phyloP scores from a whole-genome alignment of 441 rosid genomes.

The Pelargonium citronellum region DNA sequence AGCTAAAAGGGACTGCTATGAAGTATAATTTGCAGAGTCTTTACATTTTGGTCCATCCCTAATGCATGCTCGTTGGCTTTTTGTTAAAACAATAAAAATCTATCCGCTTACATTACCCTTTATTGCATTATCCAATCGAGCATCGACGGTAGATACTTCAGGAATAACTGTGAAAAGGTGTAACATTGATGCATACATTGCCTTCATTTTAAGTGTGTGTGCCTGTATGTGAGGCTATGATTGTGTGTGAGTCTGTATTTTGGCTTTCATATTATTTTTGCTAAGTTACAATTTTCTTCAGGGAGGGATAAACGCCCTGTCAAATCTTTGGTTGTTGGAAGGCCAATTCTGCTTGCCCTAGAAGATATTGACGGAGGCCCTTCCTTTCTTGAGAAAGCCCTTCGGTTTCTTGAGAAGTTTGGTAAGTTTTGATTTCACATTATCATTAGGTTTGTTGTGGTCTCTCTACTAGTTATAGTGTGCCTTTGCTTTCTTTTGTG shows the following conservation, averaged over 20 bases:
- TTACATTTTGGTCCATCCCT: slow-evolving; percentile 4
- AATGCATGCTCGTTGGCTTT: background rate
- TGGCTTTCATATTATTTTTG: background rate
- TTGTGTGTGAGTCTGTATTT: background rate
- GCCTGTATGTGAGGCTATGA: background rate
- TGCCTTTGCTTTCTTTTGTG: slow-evolving; percentile 4
- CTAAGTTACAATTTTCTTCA: slow-evolving; percentile 20
- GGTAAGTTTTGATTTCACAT: slow-evolving; percentile 46
- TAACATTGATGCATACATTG: background rate
- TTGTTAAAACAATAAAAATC: background rate
- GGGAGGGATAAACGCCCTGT: slow-evolving; percentile 90
- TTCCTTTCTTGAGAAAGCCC: slow-evolving; percentile 98
- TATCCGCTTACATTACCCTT: background rate
- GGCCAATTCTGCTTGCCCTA: slow-evolving; percentile 96
- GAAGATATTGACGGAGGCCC: slow-evolving; percentile 99
- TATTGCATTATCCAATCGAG: background rate
- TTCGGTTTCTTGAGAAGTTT: slow-evolving; percentile 78
- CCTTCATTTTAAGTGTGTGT: background rate
- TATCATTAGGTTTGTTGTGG: slow-evolving; percentile 11
- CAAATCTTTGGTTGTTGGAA: slow-evolving; percentile 94
- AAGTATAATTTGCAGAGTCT: background rate
- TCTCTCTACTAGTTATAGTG: background rate
- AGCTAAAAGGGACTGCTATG: background rate
- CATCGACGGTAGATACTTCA: background rate
- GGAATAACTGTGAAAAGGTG: background rate